Conservation (phyloP, 139 green algal species). For the Asterochloris erici region DNA sequence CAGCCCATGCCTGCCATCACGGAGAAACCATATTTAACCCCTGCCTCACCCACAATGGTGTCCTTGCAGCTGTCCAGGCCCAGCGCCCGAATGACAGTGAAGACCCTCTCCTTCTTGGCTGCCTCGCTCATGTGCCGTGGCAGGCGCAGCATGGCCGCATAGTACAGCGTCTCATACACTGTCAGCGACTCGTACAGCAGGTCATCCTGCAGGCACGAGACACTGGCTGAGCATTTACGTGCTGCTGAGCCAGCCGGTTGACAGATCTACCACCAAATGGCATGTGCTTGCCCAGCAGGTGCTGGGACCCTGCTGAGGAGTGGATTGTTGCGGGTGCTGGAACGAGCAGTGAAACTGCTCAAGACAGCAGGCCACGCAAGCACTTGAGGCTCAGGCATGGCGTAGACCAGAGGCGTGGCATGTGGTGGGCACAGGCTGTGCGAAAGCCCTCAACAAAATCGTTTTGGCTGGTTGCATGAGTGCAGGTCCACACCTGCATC, state of each 20-base stretch:
- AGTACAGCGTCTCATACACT: slow-evolving; percentile 72
- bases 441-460: background rate
- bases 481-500: slow-evolving; percentile 30
- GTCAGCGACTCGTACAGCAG: slow-evolving; percentile 78
- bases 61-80: slow-evolving; percentile 70
- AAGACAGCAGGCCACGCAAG: no score
- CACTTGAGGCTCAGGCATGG: no score
- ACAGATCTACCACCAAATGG: background rate
- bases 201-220: slow-evolving; percentile 71
- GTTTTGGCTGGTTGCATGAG: no score
- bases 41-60: slow-evolving; percentile 80
- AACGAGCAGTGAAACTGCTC: no score
- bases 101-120: slow-evolving; percentile 63
- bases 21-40: background rate
- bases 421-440: no score
- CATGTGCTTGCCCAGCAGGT: background rate
- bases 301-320: no score
- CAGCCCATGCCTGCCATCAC: background rate
- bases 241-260: background rate
- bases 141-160: slow-evolving; percentile 79
- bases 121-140: slow-evolving; percentile 55
- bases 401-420: no score
- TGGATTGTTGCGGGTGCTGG: no score
- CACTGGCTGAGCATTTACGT: no score
- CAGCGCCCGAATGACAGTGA: slow-evolving; percentile 66